Conservation (phyloP, 176 grass and related monocot genomes). For the Oryza longistaminata region DNA sequence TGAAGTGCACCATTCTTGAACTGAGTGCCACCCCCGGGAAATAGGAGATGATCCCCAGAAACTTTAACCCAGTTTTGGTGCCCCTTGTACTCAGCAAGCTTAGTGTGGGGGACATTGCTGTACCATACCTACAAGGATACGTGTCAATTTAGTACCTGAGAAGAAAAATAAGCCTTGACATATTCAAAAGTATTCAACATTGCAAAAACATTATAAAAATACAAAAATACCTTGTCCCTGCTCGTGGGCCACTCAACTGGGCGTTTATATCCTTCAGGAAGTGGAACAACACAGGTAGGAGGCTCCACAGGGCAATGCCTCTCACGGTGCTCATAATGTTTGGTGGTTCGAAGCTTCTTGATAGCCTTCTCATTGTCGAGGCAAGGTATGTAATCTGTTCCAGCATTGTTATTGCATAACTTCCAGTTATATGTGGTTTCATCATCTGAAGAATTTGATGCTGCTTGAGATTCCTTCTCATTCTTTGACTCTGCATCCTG, state of each 20-base stretch:
- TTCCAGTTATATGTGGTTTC: slow-evolving; percentile 71
- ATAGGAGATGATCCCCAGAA: slow-evolving; percentile 83
- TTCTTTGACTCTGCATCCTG: slow-evolving; percentile 86
- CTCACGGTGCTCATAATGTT: slow-evolving; percentile 96
- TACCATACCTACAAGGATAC: slow-evolving; percentile 79
- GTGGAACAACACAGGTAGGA: slow-evolving; percentile 84
- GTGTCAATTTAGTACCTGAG: slow-evolving; percentile 14
- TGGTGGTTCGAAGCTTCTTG: slow-evolving; percentile 76
- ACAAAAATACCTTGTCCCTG: slow-evolving; percentile 78
- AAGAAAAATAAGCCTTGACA: not conserved
- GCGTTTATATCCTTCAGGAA: slow-evolving; percentile 76
- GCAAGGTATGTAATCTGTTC: slow-evolving; percentile 92
- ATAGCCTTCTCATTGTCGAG: slow-evolving; percentile 95
- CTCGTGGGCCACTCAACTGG: slow-evolving; percentile 78
- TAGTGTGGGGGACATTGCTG: slow-evolving; percentile 90
- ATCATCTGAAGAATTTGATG: slow-evolving; percentile 46
- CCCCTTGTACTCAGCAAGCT: slow-evolving; percentile 80
- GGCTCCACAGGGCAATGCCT: slow-evolving; percentile 89
- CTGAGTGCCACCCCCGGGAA: slow-evolving; percentile 96
- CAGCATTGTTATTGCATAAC: slow-evolving; percentile 62
- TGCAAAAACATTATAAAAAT: slow-evolving; percentile 32
- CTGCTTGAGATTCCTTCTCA: slow-evolving; percentile 63
- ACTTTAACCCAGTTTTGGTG: slow-evolving; percentile 99
- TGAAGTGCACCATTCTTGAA: slow-evolving; percentile 95
- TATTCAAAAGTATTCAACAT: slow-evolving; percentile 6